Percentiles rank a stretch among this genome's conserved stretches.
These are phyloP conservation scores for Zygnema circumcarinatum DNA, from an alignment of 139 green algal genomes.

Conservation along the genomic window DNA sequence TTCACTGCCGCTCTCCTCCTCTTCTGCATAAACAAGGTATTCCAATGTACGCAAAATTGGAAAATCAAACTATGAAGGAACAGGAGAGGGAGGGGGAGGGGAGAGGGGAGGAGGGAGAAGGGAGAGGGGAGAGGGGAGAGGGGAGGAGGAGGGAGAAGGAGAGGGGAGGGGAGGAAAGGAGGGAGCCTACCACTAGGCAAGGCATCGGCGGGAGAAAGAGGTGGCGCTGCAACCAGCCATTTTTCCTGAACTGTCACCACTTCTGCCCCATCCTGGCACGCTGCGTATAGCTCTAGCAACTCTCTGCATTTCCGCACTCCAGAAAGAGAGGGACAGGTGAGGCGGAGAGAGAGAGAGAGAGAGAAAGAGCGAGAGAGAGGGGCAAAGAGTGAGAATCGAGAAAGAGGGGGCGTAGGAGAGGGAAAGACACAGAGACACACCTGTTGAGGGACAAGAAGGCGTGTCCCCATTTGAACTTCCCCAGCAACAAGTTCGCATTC, in stretches of 20 bases:
- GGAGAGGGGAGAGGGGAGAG: neutral
- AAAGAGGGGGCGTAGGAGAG: neutral
- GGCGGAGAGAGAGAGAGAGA: neutral
- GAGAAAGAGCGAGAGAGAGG: constrained; percentile 2
- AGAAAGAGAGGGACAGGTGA: neutral
- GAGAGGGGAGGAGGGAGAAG: neutral
- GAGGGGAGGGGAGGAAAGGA: neutral
- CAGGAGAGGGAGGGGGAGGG: neutral
- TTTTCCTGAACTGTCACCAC: constrained; percentile 82
- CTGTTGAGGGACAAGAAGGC: constrained; percentile 88
- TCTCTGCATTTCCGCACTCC: constrained; percentile 52
- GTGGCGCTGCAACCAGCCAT: neutral
- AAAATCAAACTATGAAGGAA: neutral
- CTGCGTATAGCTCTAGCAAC: constrained; percentile 83
- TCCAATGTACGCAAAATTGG: neutral
- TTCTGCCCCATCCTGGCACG: constrained; percentile 75
- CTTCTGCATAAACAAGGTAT: neutral
- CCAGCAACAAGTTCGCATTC: constrained; percentile 51
- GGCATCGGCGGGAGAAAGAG: neutral
- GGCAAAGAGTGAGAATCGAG: neutral
- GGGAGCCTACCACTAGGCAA: neutral
- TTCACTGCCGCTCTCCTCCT: constrained; percentile 13
- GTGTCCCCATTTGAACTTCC: constrained; percentile 81
- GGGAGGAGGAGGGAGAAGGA: neutral
- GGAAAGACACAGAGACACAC: neutral